Evolutionary conservation across 345 rosid species (phyloP).

Genomic region (Theobroma cacao): DNA sequence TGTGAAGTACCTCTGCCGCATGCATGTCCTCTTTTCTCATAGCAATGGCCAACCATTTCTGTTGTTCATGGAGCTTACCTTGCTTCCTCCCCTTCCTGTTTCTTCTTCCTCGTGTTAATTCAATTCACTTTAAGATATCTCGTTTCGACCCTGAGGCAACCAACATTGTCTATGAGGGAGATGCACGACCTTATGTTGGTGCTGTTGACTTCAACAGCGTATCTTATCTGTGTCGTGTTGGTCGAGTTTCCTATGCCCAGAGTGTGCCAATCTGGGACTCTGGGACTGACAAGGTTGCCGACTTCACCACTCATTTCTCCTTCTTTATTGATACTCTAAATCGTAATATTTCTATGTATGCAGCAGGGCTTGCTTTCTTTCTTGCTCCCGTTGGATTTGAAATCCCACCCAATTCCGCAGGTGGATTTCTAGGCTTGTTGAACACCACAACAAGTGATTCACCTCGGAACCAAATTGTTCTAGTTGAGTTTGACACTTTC

Average conservation of each 20-base stretch:
- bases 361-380: constrained; percentile 36
- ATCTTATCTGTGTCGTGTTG: constrained; percentile 21
- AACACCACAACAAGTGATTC: constrained; percentile 20
- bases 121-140: constrained; percentile 25
- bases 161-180: constrained; percentile 30
- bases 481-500: constrained; percentile 23
- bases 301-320: constrained; percentile 35
- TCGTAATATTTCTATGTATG: background rate
- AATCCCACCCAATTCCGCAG: constrained; percentile 20
- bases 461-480: constrained; percentile 8
- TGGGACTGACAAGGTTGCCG: constrained; percentile 14
- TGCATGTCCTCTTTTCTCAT: background rate
- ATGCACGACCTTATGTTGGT: constrained; percentile 25
- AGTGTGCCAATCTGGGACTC: constrained; percentile 28
- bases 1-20: background rate
- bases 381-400: constrained; percentile 17
- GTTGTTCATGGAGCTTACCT: background rate
- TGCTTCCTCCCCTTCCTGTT: background rate
- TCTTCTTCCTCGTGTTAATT: background rate
- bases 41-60: background rate
- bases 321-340: constrained; percentile 25
- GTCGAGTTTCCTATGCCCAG: constrained; percentile 28
- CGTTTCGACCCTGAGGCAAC: constrained; percentile 17
- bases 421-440: constrained; percentile 23
- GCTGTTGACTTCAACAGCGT: constrained; percentile 25